Conservation (phyloP, 768 basidiomycete genomes). For the Cystobasidium ongulense region DNA sequence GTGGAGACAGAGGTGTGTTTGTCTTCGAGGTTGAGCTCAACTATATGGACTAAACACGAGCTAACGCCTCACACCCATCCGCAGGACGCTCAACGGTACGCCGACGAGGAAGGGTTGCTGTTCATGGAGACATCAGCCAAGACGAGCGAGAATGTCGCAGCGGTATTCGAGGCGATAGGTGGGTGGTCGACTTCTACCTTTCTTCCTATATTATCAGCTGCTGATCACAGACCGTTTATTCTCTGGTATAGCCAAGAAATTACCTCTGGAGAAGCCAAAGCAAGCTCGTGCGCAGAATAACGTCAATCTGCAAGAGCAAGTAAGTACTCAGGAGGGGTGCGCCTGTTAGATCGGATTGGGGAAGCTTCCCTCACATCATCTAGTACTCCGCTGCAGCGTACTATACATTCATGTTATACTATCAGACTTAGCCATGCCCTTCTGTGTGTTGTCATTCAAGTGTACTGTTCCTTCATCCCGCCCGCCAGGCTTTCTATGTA, state of each 20-base stretch:
- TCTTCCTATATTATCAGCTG: neutral
- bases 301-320: constrained; percentile 22
- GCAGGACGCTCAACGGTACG: constrained; percentile 94
- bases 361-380: neutral
- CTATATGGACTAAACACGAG: neutral
- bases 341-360: constrained; percentile 9
- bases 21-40: neutral
- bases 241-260: constrained; percentile 22
- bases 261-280: constrained; percentile 30
- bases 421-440: neutral
- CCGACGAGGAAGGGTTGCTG: constrained; percentile 78
- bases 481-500: neutral
- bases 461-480: neutral
- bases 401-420: neutral
- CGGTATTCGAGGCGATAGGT: constrained; percentile 99
- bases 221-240: constrained; percentile 20
- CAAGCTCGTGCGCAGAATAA: constrained; percentile 24
- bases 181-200: constrained; percentile 42
- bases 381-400: neutral
- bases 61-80: constrained; percentile 74
- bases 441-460: neutral
- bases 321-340: constrained; percentile 4
- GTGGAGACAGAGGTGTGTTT: constrained; percentile 50
- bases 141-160: constrained; percentile 91
- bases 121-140: constrained; percentile 99